These are phyloP conservation scores for Actinomortierella wolfii DNA, from an alignment of 371 early-diverging fungal genomes.

Conservation along the genomic window DNA sequence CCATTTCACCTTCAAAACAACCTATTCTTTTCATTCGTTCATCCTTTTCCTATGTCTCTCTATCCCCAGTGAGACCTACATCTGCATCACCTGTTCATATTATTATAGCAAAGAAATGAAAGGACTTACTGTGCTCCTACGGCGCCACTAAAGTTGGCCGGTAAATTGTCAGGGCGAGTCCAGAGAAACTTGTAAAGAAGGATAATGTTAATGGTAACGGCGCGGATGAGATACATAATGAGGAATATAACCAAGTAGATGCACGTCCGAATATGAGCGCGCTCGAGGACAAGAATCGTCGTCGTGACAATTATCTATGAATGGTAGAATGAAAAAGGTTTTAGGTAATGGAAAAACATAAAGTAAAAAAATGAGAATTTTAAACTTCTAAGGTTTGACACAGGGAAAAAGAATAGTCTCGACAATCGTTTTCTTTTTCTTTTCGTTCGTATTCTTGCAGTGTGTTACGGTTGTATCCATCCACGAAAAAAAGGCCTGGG, in stretches of 20 bases:
- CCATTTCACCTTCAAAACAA: no score
- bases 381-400: background rate
- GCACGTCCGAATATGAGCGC: constrained; percentile 14
- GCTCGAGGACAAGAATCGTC: constrained; percentile 18
- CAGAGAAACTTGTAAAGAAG: constrained; percentile 35
- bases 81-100: no score
- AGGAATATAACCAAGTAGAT: constrained; percentile 20
- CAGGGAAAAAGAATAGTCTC: background rate
- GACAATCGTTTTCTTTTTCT: no score
- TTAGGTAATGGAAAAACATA: no score
- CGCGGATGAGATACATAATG: constrained; percentile 23
- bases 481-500: no score
- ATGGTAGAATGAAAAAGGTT: background rate
- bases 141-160: constrained; percentile 22
- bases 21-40: no score
- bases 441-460: no score
- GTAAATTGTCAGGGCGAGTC: constrained; percentile 35
- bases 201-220: constrained; percentile 14
- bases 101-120: constrained; percentile 3
- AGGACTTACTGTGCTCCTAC: constrained; percentile 41
- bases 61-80: no score
- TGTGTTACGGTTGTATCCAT: no score
- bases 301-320: constrained; percentile 18
- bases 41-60: no score
- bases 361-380: no score